Conservation (phyloP, 2,329 filamentous ascomycete genomes). For the Escovopsis sp. region DNA sequence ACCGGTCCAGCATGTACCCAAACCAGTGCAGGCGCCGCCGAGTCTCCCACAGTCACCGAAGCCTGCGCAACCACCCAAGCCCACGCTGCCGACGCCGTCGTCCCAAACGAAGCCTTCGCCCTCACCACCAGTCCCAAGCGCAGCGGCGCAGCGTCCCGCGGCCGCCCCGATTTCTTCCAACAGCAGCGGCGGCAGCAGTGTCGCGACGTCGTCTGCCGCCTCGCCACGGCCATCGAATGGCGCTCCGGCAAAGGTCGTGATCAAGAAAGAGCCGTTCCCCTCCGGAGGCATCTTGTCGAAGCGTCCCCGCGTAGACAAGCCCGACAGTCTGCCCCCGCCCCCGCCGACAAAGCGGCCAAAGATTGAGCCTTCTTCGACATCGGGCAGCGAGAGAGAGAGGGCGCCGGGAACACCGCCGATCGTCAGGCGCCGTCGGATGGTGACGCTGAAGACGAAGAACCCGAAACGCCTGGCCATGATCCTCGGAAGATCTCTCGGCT, state of each 20-base stretch:
- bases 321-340: constrained; percentile 18
- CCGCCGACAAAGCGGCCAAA: constrained; percentile 23
- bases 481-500: constrained; percentile 15
- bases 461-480: constrained; percentile 20
- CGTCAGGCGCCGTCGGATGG: constrained; percentile 19
- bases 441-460: constrained; percentile 22
- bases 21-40: too few relatives aligned
- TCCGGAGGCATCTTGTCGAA: constrained; percentile 12
- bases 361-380: constrained; percentile 13
- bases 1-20: not conserved
- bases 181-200: constrained; percentile 14
- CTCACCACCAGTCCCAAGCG: not conserved
- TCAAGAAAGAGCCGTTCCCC: constrained; percentile 1
- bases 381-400: constrained; percentile 6
- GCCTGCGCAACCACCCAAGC: not conserved
- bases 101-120: too few relatives aligned
- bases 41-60: not conserved
- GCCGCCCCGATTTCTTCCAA: not conserved
- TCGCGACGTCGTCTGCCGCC: constrained; percentile 10
- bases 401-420: not conserved
- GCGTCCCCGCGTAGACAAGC: constrained; percentile 23
- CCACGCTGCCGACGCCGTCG: not conserved
- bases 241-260: constrained; percentile 2
- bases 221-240: constrained; percentile 12
- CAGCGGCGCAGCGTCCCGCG: not conserved